These are phyloP conservation scores for Lactarius psammicola DNA, from an alignment of 768 basidiomycete species.

Conservation along the genomic window DNA sequence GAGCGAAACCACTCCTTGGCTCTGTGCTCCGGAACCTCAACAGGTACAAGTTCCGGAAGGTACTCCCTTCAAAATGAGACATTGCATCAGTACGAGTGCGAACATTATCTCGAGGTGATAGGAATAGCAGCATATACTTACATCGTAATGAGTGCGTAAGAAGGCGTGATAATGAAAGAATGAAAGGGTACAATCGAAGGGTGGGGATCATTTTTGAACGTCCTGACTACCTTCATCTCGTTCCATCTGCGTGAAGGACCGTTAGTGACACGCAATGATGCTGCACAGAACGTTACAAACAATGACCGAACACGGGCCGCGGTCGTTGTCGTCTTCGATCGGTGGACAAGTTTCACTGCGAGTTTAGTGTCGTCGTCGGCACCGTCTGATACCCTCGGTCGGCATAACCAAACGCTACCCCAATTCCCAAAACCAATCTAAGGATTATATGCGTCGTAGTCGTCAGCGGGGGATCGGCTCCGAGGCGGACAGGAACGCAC, in stretches of 20 bases:
- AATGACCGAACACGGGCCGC: conserved; percentile 87
- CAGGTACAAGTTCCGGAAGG: conserved; percentile 82
- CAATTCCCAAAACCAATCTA: conserved; percentile 92
- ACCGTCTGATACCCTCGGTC: conserved; percentile 51
- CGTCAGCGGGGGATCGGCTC: conserved; percentile 7
- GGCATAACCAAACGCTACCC: conserved; percentile 86
- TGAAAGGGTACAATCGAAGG: conserved; percentile 92
- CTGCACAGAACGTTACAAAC: conserved; percentile 43
- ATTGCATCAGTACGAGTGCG: background rate
- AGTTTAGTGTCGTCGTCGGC: conserved; percentile 51
- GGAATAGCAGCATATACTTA: conserved; percentile 41
- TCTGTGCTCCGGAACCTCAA: conserved; percentile 77
- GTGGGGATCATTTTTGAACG: conserved; percentile 81
- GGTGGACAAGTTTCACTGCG: conserved; percentile 92
- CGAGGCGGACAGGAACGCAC: conserved; percentile 38
- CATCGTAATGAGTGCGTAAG: conserved; percentile 91
- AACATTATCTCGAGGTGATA: conserved; percentile 1
- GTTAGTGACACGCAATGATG: conserved; percentile 1
- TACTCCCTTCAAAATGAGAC: conserved; percentile 66
- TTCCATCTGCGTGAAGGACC: conserved; percentile 67
- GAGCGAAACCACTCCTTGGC: conserved; percentile 81
- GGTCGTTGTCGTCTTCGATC: conserved; percentile 75
- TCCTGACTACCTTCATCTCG: conserved; percentile 93
- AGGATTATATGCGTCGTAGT: conserved; percentile 16
- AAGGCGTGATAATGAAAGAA: conserved; percentile 90